Evolutionary conservation across 2,329 filamentous ascomycete genomes (phyloP).

Genomic region (Harringtonia aguacate): DNA sequence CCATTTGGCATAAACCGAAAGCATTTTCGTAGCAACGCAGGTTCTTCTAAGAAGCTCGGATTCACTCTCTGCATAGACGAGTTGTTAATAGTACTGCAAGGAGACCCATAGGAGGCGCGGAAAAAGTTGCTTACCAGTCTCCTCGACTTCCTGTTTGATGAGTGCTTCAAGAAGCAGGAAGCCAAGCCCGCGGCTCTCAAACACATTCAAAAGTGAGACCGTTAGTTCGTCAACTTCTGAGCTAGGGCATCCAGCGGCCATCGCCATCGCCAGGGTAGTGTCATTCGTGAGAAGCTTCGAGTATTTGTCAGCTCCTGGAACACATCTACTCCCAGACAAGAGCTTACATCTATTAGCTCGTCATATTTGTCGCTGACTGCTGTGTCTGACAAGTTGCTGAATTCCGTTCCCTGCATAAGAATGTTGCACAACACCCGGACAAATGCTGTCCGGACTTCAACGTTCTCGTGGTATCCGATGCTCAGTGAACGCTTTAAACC

Average conservation of each 20-base stretch:
- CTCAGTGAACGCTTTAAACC: constrained; percentile 59
- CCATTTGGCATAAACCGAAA: constrained; percentile 63
- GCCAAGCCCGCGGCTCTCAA: constrained; percentile 52
- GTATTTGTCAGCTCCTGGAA: background rate
- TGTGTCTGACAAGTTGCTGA: constrained; percentile 56
- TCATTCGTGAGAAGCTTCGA: constrained; percentile 49
- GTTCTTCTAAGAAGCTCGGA: constrained; percentile 57
- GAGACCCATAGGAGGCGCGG: background rate
- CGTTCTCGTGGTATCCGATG: constrained; percentile 60
- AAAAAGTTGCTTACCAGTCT: constrained; percentile 40
- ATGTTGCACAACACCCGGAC: constrained; percentile 62
- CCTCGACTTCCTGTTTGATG: constrained; percentile 58
- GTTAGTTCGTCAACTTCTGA: constrained; percentile 59
- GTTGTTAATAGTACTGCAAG: no score
- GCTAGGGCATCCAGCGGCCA: constrained; percentile 56
- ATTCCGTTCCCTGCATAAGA: constrained; percentile 60
- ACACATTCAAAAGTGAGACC: constrained; percentile 58
- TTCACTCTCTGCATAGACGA: constrained; percentile 44
- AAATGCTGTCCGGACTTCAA: constrained; percentile 59
- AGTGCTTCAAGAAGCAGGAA: constrained; percentile 55
- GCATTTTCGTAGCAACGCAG: constrained; percentile 62
- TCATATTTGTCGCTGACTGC: constrained; percentile 61
- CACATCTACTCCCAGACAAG: background rate
- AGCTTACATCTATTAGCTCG: constrained; percentile 45
- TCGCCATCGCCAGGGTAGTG: constrained; percentile 49